Base-by-base conservation (phyloP, 352 stramenopile genomes). In the Pythium dissotocum region DNA sequence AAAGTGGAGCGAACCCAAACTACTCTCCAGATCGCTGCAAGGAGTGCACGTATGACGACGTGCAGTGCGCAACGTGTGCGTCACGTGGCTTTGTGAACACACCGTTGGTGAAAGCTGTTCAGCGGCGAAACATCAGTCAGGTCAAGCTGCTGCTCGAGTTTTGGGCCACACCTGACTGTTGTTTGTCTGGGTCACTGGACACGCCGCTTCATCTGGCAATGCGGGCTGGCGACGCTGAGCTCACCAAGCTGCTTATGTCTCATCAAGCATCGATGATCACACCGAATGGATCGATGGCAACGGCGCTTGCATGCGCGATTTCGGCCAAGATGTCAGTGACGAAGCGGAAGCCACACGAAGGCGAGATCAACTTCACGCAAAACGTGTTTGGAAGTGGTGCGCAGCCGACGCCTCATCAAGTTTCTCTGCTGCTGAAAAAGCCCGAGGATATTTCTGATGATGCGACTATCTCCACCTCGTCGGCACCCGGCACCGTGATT, bases 161-260 rank as follows among this genome's bases (percentile, higher is more conserved):
- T 24, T 62, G 83, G 38, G 71, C 77, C 9, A 81, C 83, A 2
- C 54, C 77, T 4, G 72, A 72, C 10, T 88, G 80, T 36, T 61
- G 73, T 8, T 57, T 72, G 7, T 77, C 75, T 33, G 59, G 56
- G 0, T 75, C 72, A 4, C 33, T 67, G 28, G 59, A 85, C 63
- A 78, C 76, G 0, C 80, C 81, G 4, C 63, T 91, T 0, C 83
- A 91, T 36, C 21, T 79, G 16, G 76, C 83, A 3, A 63, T 91
- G 13, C 30, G 42, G 13, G 56, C 63, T 1, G 80, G 87, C 57
- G 73, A 82, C 42, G 70, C 56, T 0, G 63, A 63, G 6, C 71
- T 79, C 2, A 82, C 78, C 3, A 69, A 72, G 33, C 61, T 68
- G 24, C 72, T 91, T 40, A 70, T 89, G 40, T 70, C 67, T 0